A percentile compares a stretch with the other conserved stretches of the same genome.
Evolutionary conservation across 2,329 filamentous ascomycete genomes (phyloP).

Genomic region (Aspergillus aculeatinus): DNA sequence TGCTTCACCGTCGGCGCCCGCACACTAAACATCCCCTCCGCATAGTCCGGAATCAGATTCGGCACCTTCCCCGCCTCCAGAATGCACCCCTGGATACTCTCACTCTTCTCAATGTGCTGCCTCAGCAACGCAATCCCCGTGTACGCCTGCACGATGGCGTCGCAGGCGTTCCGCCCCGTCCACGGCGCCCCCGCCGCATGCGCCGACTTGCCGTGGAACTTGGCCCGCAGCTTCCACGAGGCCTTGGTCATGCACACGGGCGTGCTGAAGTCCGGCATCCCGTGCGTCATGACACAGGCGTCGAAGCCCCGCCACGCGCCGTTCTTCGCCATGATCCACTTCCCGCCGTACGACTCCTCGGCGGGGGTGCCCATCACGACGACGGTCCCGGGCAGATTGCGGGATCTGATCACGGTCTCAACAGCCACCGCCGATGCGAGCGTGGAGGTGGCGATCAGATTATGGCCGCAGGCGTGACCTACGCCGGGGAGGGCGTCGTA

Average conservation of each 20-base stretch:
- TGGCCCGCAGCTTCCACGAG: not conserved
- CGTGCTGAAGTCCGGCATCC: not conserved
- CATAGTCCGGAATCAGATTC: not conserved
- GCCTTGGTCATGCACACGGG: conserved; percentile 1
- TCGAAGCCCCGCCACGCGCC: not conserved
- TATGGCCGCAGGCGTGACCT: conserved; percentile 1
- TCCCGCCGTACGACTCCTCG: not conserved
- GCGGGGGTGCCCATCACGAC: not conserved
- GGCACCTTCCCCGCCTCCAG: not conserved
- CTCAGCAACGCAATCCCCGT: not conserved
- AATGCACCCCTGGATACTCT: conserved; percentile 4
- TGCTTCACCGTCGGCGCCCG: not conserved
- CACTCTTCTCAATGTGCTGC: conserved; percentile 2
- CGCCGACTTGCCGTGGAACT: not conserved
- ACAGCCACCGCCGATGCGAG: not conserved
- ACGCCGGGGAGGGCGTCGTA: not conserved
- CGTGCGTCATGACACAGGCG: conserved; percentile 1
- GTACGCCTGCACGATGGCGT: conserved; percentile 1
- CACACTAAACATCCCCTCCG: conserved; percentile 2
- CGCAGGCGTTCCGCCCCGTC: not conserved
- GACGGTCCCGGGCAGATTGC: not conserved
- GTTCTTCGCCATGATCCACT: conserved; percentile 2
- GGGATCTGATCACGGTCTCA: not conserved
- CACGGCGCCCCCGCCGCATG: not conserved
- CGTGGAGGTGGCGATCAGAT: not conserved